Conservation (phyloP, 768 basidiomycete genomes). For the Cytidiella melzeri region DNA sequence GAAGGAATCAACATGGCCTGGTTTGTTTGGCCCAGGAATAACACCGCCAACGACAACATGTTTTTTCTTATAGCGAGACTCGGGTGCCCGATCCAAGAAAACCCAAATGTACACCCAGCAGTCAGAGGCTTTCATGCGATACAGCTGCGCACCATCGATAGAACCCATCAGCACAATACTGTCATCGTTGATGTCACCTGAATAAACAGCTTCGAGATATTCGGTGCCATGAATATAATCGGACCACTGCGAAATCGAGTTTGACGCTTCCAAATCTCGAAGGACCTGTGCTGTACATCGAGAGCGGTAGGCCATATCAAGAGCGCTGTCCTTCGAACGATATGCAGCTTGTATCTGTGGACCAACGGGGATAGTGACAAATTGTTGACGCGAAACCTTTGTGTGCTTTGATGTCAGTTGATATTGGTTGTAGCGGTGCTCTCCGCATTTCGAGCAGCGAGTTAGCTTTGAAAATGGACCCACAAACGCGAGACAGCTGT, state of each 20-base stretch:
- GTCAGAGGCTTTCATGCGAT: slow-evolving; percentile 26
- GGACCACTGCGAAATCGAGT: background rate
- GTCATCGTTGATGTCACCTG: slow-evolving; percentile 11
- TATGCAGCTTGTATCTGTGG: slow-evolving; percentile 15
- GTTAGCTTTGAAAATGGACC: slow-evolving; percentile 10
- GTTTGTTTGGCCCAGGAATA: slow-evolving; percentile 27
- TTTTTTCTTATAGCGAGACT: slow-evolving; percentile 26
- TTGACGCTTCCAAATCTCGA: background rate
- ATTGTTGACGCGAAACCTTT: slow-evolving; percentile 9
- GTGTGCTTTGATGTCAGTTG: background rate
- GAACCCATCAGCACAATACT: slow-evolving; percentile 12
- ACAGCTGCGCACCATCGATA: slow-evolving; percentile 20
- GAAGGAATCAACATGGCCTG: slow-evolving; percentile 25
- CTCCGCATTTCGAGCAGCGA: slow-evolving; percentile 13
- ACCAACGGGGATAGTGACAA: slow-evolving; percentile 18
- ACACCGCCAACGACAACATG: slow-evolving; percentile 25
- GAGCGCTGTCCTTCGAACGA: slow-evolving; percentile 10
- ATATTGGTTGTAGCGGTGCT: slow-evolving; percentile 11
- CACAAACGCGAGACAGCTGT: slow-evolving; percentile 11
- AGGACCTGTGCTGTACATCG: slow-evolving; percentile 4
- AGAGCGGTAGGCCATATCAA: slow-evolving; percentile 11
- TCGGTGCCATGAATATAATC: slow-evolving; percentile 13
- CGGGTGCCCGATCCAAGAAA: slow-evolving; percentile 18
- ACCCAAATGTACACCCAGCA: slow-evolving; percentile 31
- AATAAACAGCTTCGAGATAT: slow-evolving; percentile 11